These are phyloP conservation scores for Penicillium mononematosum DNA, from an alignment of 495 filamentous ascomycete genomes.

Conservation along the genomic window DNA sequence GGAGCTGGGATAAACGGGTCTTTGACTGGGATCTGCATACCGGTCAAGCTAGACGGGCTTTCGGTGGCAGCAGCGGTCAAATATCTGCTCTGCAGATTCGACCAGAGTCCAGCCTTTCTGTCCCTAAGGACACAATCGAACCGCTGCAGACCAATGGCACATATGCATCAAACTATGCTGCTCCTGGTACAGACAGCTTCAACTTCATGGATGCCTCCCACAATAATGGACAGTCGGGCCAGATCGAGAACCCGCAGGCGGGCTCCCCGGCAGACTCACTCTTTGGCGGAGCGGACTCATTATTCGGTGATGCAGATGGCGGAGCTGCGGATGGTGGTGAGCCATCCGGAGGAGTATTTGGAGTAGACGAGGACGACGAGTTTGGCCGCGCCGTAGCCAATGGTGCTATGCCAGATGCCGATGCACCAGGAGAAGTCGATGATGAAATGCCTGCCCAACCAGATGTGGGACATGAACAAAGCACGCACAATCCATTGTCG, in stretches of 20 bases:
- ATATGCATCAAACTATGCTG: constrained; percentile 58
- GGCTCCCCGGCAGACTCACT: constrained; percentile 71
- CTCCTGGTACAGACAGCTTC: constrained; percentile 42
- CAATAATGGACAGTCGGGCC: constrained; percentile 37
- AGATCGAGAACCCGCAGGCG: constrained; percentile 43
- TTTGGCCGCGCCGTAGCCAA: constrained; percentile 78
- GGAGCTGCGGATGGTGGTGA: constrained; percentile 56
- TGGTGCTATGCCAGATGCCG: constrained; percentile 41
- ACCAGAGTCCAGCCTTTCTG: constrained; percentile 69
- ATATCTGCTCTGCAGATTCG: constrained; percentile 85
- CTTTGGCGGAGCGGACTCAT: constrained; percentile 65
- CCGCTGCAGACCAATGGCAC: constrained; percentile 59
- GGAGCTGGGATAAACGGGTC: constrained; percentile 93
- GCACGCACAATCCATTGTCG: not conserved
- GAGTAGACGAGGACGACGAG: constrained; percentile 80
- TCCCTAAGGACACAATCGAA: constrained; percentile 70
- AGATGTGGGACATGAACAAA: constrained; percentile 8
- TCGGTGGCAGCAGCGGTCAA: constrained; percentile 74
- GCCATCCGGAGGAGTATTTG: constrained; percentile 59
- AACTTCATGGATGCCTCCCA: constrained; percentile 49
- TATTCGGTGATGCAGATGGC: constrained; percentile 71
- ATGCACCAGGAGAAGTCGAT: constrained; percentile 38
- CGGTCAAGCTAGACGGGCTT: constrained; percentile 71
- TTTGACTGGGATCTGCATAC: constrained; percentile 95
- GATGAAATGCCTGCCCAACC: constrained; percentile 20